Conservation (phyloP, 257 asterid genomes). For the Solanum corneliomulleri region DNA sequence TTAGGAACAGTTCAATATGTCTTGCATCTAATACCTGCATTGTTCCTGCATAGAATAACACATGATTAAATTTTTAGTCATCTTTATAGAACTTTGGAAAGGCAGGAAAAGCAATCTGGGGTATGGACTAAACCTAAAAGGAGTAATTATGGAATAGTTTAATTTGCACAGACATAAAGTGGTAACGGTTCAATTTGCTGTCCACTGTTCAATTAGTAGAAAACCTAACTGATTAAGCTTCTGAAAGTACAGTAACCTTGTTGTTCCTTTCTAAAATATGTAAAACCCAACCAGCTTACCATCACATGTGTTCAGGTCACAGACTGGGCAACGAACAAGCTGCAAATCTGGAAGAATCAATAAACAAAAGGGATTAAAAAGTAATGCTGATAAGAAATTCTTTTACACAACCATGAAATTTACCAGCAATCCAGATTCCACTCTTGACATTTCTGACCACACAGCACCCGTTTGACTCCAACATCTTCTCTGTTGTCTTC, state of each 20-base stretch:
- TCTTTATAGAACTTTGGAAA: background rate
- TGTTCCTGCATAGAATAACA: constrained; percentile 51
- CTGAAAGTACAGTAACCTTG: background rate
- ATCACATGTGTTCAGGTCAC: constrained; percentile 85
- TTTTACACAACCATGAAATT: background rate
- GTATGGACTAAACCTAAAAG: background rate
- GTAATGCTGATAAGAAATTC: background rate
- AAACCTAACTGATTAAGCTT: background rate
- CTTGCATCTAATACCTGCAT: constrained; percentile 95
- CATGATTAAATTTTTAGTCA: background rate
- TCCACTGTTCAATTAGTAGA: background rate
- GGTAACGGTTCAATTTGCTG: background rate
- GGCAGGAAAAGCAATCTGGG: background rate
- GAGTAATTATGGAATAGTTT: background rate
- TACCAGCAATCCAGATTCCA: constrained; percentile 99
- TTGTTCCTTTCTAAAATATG: background rate
- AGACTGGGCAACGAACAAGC: constrained; percentile 95
- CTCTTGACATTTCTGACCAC: constrained; percentile 48
- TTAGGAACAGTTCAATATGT: constrained; percentile 75
- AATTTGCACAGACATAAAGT: background rate
- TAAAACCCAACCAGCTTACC: constrained; percentile 33
- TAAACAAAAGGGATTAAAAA: background rate
- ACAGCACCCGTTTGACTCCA: constrained; percentile 44
- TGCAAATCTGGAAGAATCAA: constrained; percentile 61
- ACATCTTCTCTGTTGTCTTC: constrained; percentile 26